Evolutionary conservation across 2,329 filamentous ascomycete species (phyloP).

Genomic region (Pyrenophora tritici-repentis): DNA sequence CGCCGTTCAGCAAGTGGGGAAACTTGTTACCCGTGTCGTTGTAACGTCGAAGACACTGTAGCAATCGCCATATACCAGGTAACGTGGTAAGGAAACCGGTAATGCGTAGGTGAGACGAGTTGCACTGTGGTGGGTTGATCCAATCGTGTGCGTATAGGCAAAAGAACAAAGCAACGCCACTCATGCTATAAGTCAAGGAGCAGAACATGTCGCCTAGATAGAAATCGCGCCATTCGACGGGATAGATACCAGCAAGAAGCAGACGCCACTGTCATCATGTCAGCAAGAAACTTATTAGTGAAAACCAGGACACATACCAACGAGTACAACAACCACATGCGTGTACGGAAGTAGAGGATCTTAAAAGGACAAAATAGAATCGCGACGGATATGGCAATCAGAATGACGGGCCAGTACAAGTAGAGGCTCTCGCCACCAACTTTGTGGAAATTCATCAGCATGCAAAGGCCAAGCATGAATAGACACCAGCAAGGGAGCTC

Average conservation of each 20-base stretch:
- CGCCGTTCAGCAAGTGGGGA: conserved; percentile 89
- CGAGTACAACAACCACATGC: conserved; percentile 88
- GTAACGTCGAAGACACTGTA: conserved; percentile 91
- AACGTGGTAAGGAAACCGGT: conserved; percentile 84
- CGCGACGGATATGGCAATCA: conserved; percentile 70
- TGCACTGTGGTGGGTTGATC: conserved; percentile 75
- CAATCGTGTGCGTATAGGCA: conserved; percentile 86
- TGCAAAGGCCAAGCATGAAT: conserved; percentile 73
- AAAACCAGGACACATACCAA: conserved; percentile 63
- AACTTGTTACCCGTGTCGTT: conserved; percentile 84
- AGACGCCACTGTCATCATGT: conserved; percentile 71
- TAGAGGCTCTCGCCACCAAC: conserved; percentile 71
- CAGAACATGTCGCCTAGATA: conserved; percentile 98
- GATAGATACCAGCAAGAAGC: conserved; percentile 81
- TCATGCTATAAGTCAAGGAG: conserved; percentile 87
- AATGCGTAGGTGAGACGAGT: conserved; percentile 80
- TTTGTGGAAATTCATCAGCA: conserved; percentile 87
- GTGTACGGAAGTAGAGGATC: conserved; percentile 73
- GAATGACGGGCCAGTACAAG: conserved; percentile 82
- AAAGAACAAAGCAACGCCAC: conserved; percentile 91
- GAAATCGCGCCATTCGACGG: conserved; percentile 96
- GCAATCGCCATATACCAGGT: conserved; percentile 85
- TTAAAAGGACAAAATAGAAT: conserved; percentile 78
- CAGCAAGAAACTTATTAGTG: conserved; percentile 21
- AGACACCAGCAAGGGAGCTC: conserved; percentile 87